These are phyloP conservation scores for Rhodocollybia butyracea DNA, from an alignment of 768 basidiomycete species.

Conservation along the genomic window DNA sequence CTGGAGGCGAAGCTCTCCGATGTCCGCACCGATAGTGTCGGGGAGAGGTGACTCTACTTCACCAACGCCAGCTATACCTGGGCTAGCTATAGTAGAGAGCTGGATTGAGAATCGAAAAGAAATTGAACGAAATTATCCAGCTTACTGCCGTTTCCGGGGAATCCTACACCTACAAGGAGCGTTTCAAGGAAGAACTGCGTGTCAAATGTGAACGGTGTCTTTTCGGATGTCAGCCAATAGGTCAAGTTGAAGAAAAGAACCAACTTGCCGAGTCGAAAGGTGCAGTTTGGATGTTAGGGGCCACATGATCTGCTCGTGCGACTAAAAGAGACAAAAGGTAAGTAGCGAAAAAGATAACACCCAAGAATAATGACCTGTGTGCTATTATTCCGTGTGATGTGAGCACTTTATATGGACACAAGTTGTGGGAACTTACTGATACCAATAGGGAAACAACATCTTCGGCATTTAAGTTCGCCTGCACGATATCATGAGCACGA, in stretches of 20 bases:
- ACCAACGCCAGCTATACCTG: conserved; percentile 14
- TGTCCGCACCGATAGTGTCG: not conserved
- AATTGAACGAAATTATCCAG: not conserved
- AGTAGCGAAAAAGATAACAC: not conserved
- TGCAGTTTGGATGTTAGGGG: conserved; percentile 15
- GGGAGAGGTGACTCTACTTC: conserved; percentile 20
- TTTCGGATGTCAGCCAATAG: conserved; percentile 22
- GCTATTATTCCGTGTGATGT: not conserved
- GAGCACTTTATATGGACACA: not conserved
- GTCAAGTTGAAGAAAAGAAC: conserved; percentile 6
- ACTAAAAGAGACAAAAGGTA: conserved; percentile 7
- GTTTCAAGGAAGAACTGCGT: conserved; percentile 25
- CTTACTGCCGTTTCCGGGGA: conserved; percentile 21
- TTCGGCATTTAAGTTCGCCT: conserved; percentile 24
- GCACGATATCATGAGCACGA: not conserved
- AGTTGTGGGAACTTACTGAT: conserved; percentile 18
- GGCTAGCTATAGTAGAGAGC: too few relatives aligned
- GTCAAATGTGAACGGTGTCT: conserved; percentile 28
- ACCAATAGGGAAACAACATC: conserved; percentile 34
- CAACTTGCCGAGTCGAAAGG: conserved; percentile 12
- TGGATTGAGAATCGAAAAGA: too few relatives aligned
- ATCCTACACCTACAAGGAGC: conserved; percentile 21
- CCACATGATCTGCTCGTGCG: conserved; percentile 19
- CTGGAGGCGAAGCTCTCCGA: conserved; percentile 27
- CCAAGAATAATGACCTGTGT: not conserved